Conservation (phyloP, 208 protist genomes). For the Trypanosoma lewisi region DNA sequence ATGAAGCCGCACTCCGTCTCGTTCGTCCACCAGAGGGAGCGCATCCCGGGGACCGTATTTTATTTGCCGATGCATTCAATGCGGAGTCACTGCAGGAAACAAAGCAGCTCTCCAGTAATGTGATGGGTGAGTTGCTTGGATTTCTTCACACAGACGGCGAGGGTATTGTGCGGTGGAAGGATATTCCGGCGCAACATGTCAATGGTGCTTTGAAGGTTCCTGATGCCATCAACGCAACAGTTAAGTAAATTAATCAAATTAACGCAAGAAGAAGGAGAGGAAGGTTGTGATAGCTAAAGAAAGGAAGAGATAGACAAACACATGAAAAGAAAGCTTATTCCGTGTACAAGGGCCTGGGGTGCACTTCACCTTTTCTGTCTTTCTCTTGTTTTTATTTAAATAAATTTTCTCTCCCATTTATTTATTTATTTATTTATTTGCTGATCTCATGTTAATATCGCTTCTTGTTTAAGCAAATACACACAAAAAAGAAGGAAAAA, state of each 20-base stretch:
- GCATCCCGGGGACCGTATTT: constrained; percentile 61
- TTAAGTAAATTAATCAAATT: constrained; percentile 26
- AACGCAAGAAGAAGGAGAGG: neutral
- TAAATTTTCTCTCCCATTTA: neutral
- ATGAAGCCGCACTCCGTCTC: constrained; percentile 46
- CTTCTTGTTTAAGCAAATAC: neutral
- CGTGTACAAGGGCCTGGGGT: neutral
- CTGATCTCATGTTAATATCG: neutral
- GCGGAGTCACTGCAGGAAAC: constrained; percentile 14
- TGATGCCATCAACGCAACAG: constrained; percentile 36
- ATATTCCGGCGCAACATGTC: constrained; percentile 32
- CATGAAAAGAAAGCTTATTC: neutral
- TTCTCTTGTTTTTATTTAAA: neutral
- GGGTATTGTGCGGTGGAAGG: constrained; percentile 66
- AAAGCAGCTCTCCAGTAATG: constrained; percentile 38
- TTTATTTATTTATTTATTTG: neutral
- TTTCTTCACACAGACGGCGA: constrained; percentile 58
- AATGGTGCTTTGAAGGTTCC: constrained; percentile 29
- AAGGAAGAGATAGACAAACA: neutral
- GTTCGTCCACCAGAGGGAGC: constrained; percentile 59
- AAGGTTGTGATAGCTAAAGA: neutral
- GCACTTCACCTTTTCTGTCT: constrained; percentile 1
- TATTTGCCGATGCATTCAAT: constrained; percentile 48
- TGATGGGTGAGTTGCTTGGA: constrained; percentile 61
- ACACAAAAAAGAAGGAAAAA: neutral